Evolutionary conservation across 345 rosid species (phyloP).

Genomic region (Brassica rapa): DNA sequence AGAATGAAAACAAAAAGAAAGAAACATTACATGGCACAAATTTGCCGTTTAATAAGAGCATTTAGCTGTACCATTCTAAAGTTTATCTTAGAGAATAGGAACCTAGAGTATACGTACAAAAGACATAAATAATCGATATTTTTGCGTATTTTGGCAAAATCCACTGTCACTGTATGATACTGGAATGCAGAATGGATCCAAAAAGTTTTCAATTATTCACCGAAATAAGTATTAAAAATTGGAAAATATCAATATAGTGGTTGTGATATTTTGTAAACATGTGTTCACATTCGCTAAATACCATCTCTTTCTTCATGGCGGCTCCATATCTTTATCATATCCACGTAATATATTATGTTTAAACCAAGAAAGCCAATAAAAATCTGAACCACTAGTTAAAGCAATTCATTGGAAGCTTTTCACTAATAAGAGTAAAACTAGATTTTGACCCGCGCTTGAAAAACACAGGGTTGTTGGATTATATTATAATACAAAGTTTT

Average conservation of each 20-base stretch:
- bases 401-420: not conserved
- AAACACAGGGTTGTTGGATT: no score
- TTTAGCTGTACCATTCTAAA: not conserved
- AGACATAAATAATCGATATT: not conserved
- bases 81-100: not conserved
- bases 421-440: not conserved
- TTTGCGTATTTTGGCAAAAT: not conserved
- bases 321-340: conserved; percentile 18
- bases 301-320: not conserved
- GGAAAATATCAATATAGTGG: conserved; percentile 11
- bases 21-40: not conserved
- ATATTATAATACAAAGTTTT: no score
- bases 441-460: no score
- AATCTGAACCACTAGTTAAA: conserved; percentile 19
- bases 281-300: conserved; percentile 28
- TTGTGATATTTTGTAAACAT: conserved; percentile 4
- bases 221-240: not conserved
- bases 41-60: not conserved
- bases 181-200: not conserved
- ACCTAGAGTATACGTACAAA: not conserved
- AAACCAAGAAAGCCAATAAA: not conserved
- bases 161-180: not conserved
- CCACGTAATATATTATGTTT: conserved; percentile 1
- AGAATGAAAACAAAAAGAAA: not conserved
- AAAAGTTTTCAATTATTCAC: conserved; percentile 22